A percentile compares a stretch with the other conserved stretches of the same genome.
Conservation (phyloP, 1,284 basidiomycete genomes). For the Moesziomyces sp. region DNA sequence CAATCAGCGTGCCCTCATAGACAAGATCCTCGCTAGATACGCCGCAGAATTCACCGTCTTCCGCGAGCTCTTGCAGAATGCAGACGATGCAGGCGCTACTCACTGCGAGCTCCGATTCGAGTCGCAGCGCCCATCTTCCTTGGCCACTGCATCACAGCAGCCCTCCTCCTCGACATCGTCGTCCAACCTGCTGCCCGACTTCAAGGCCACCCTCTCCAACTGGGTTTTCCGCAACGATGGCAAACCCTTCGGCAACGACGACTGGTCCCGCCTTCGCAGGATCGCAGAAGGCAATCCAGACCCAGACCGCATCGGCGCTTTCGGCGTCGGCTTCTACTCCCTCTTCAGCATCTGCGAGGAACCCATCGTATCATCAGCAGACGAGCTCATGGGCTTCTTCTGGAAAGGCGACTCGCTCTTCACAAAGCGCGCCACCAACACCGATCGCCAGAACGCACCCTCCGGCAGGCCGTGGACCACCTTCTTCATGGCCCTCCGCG, state of each 20-base stretch:
- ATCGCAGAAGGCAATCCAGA: slow-evolving; percentile 72
- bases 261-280: slow-evolving; percentile 65
- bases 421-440: slow-evolving; percentile 55
- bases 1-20: slow-evolving; percentile 78
- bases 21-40: slow-evolving; percentile 84
- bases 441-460: slow-evolving; percentile 38
- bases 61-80: slow-evolving; percentile 92
- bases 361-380: slow-evolving; percentile 89
- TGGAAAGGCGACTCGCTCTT: slow-evolving; percentile 76
- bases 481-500: slow-evolving; percentile 89
- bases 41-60: slow-evolving; percentile 85
- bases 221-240: slow-evolving; percentile 86
- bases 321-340: slow-evolving; percentile 72
- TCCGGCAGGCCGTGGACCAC: slow-evolving; percentile 78
- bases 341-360: slow-evolving; percentile 76
- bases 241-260: slow-evolving; percentile 61
- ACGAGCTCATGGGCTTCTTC: slow-evolving; percentile 88
- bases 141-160: slow-evolving; percentile 3
- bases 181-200: slow-evolving; percentile 58
- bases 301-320: slow-evolving; percentile 71
- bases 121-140: slow-evolving; percentile 25
- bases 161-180: slow-evolving; percentile 1
- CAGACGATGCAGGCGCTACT: slow-evolving; percentile 86
- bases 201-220: slow-evolving; percentile 67
- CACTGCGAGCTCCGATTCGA: slow-evolving; percentile 66